Evolutionary conservation across 2,329 filamentous ascomycete genomes (phyloP).

Genomic region (Arthrinium phaeospermum): DNA sequence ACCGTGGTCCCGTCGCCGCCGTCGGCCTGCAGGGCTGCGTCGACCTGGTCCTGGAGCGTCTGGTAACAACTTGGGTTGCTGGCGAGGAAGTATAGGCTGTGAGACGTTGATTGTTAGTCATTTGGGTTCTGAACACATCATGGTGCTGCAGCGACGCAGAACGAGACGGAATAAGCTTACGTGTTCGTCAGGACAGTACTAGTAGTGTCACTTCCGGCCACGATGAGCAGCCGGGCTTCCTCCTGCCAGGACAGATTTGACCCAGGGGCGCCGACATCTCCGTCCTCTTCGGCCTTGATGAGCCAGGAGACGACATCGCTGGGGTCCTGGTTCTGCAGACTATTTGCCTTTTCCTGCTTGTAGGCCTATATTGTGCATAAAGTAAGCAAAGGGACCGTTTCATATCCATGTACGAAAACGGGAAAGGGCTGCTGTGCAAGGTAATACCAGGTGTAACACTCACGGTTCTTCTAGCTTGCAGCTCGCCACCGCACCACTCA

Average conservation of each 20-base stretch:
- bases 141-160: neutral
- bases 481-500: conserved; percentile 40
- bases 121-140: neutral
- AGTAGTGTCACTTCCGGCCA: conserved; percentile 27
- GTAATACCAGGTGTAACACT: neutral
- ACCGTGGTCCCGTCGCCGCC: conserved; percentile 31
- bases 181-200: neutral
- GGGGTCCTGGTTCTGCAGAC: conserved; percentile 21
- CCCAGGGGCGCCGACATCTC: conserved; percentile 33
- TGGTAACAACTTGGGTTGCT: conserved; percentile 35
- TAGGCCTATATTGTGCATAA: neutral
- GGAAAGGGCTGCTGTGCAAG: too few species aligned
- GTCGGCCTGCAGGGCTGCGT: conserved; percentile 38
- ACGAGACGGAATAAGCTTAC: neutral
- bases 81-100: conserved; percentile 39
- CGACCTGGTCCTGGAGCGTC: conserved; percentile 39
- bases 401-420: neutral
- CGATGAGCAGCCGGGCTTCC: neutral
- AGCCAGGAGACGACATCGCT: conserved; percentile 40
- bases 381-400: neutral
- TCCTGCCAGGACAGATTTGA: neutral
- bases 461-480: conserved; percentile 32
- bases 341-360: neutral
- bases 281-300: conserved; percentile 28
- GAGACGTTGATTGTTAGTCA: neutral